Conservation (phyloP, 192 early-diverging fungal species). For the Gonapodya prolifera region DNA sequence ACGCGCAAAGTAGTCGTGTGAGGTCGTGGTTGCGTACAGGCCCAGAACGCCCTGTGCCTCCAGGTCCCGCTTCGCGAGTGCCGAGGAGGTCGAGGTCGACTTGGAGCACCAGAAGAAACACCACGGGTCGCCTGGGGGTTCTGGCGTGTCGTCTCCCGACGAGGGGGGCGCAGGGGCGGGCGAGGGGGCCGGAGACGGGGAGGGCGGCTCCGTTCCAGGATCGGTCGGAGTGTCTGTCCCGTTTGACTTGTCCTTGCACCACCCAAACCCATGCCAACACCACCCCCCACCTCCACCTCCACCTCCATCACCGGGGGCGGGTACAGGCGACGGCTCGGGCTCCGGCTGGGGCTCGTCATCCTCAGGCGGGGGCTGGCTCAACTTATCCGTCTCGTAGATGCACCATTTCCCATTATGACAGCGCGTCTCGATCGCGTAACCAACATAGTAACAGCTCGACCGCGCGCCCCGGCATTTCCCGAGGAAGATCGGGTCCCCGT, state of each 20-base stretch:
- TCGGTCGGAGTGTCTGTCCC: neutral
- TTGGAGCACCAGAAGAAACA: neutral
- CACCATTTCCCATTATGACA: conserved; percentile 71
- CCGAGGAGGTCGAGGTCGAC: neutral
- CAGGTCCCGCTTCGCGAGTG: neutral
- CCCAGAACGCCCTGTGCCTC: too few relatives aligned
- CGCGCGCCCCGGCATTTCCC: conserved; percentile 64
- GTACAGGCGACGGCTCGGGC: neutral
- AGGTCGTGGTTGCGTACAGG: too few relatives aligned
- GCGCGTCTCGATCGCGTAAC: conserved; percentile 63
- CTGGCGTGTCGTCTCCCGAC: neutral
- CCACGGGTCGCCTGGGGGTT: neutral
- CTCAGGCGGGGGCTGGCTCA: neutral
- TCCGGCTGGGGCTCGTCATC: neutral
- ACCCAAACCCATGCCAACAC: conserved; percentile 16
- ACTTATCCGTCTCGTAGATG: conserved; percentile 43
- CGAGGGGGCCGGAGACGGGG: neutral
- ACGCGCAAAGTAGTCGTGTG: too few relatives aligned
- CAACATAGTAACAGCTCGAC: conserved; percentile 53
- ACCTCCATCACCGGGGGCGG: neutral
- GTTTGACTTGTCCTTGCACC: neutral
- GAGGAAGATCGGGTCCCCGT: conserved; percentile 79
- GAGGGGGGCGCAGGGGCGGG: neutral
- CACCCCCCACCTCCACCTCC: conserved; percentile 54
- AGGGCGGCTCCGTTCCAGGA: too few relatives aligned